A percentile compares a stretch with the other conserved stretches of the same genome.
These are phyloP conservation scores for Calocybe gangraenosa DNA, from an alignment of 768 basidiomycete genomes.

Conservation along the genomic window DNA sequence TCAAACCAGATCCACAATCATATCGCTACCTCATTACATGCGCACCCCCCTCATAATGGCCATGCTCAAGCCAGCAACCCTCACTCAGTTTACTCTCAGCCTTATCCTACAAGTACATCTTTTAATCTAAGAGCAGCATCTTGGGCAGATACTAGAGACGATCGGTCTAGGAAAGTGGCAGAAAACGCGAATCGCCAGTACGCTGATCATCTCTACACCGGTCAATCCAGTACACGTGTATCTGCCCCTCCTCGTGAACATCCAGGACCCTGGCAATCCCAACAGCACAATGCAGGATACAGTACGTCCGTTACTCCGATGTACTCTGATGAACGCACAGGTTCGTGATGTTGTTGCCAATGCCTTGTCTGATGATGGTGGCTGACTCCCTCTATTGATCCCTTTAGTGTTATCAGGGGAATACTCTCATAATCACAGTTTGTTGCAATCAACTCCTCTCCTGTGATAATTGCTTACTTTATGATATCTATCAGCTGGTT, in stretches of 20 bases:
- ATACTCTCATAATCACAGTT: constrained; percentile 31
- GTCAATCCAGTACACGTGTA: constrained; percentile 27
- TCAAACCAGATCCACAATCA: constrained; percentile 15
- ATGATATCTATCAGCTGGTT: constrained; percentile 9
- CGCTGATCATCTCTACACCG: constrained; percentile 21
- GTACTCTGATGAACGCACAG: constrained; percentile 56
- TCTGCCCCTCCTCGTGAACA: constrained; percentile 8
- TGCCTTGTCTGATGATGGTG: constrained; percentile 8
- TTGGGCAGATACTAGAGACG: constrained; percentile 34
- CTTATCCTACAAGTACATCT: constrained; percentile 24
- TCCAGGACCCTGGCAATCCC: constrained; percentile 26
- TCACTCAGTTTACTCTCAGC: constrained; percentile 18
- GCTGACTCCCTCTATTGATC: constrained; percentile 6
- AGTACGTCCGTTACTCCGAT: constrained; percentile 40
- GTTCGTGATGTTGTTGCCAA: constrained; percentile 31
- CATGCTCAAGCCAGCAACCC: constrained; percentile 21
- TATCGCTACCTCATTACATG: constrained; percentile 16
- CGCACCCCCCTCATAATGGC: constrained; percentile 16
- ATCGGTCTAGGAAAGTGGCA: constrained; percentile 19
- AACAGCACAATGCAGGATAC: constrained; percentile 32
- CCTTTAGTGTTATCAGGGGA: constrained; percentile 38
- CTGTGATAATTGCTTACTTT: not conserved
- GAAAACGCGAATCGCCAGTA: constrained; percentile 15
- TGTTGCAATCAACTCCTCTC: not conserved
- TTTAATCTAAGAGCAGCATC: constrained; percentile 61